Evolutionary conservation across 2,329 filamentous ascomycete species (phyloP), one percentile per base, ranked within the genome.

Genomic region (Colletotrichum aenigma): DNA sequence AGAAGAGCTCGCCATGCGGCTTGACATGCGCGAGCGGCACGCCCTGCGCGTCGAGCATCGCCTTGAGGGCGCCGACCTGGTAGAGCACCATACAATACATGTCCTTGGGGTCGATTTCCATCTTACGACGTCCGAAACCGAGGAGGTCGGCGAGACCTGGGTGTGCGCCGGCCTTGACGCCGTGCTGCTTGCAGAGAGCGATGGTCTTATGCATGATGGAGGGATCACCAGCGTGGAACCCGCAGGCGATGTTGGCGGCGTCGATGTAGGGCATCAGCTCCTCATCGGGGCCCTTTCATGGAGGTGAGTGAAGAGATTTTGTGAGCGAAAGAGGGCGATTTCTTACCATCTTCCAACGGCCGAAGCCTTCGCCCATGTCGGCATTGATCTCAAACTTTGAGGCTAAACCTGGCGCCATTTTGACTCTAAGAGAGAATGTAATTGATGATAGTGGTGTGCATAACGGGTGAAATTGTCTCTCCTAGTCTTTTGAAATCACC

Each of bases 181-280:
- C 86, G 81, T 92, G 88, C 56, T 87, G 81, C 82, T 92, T 93
- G 83, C 90, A 92, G 21, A 88, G 85, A 12, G 84, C 85, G 13
- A 93, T 88, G 0, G 91, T 93, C 71, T 90, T 85, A 64, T 88
- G 84, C 91, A 93, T 94, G 70, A 93, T 91, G n/a, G 90, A 79
- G 0, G 92, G 91, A 76, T 94, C 92, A 55, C 91, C 89, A 36
- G 87, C 89, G 75, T 91, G 90, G 77, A 90, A 90, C 2, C 90
- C 90, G 79, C 91, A 93, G 10, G 91, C 91, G 34, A 93, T 84
- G 78, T 93, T 93, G 21, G 91, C 91, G 79, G 90, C 88, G 79
- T 93, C 91, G 77, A 93, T 91, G 56, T 91, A 82, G 3, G 89
- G 89, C 74, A 93, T 90, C 16, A 93, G 82, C 71, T 93, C 43